These are phyloP conservation scores for Phytophthora pistaciae DNA, from an alignment of 352 stramenopile genomes.

Conservation along the genomic window DNA sequence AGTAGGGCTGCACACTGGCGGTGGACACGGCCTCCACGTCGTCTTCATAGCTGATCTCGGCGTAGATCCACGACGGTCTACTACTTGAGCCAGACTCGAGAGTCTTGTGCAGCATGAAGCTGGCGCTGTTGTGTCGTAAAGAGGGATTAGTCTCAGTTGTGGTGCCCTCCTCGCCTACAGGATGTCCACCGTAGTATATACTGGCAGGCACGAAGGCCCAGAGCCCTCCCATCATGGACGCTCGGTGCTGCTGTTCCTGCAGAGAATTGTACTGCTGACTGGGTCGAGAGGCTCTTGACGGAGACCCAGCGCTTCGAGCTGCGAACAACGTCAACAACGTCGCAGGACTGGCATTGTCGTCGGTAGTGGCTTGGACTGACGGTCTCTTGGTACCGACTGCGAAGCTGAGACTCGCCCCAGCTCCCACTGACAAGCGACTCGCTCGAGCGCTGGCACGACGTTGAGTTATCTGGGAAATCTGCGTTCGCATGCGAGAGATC, in stretches of 20 bases:
- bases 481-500: conserved; percentile 25
- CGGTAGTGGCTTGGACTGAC: conserved; percentile 9
- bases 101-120: conserved; percentile 27
- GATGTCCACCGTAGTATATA: conserved; percentile 30
- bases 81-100: conserved; percentile 2
- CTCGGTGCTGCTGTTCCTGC: conserved; percentile 18
- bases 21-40: conserved; percentile 19
- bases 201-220: conserved; percentile 30
- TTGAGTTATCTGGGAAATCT: conserved; percentile 26
- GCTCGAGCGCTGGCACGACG: conserved; percentile 36
- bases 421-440: conserved; percentile 25
- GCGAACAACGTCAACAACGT: conserved; percentile 25
- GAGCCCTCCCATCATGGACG: conserved; percentile 21
- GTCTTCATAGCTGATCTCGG: conserved; percentile 50
- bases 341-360: conserved; percentile 14
- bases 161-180: not conserved
- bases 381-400: conserved; percentile 5
- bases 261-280: conserved; percentile 21
- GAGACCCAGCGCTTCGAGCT: conserved; percentile 19
- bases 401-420: conserved; percentile 14
- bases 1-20: conserved; percentile 41
- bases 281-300: not conserved
- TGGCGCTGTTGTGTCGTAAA: conserved; percentile 14
- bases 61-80: conserved; percentile 56
- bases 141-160: not conserved